Evolutionary conservation across 2,329 filamentous ascomycete genomes (phyloP).

Genomic region (Fusarium sp.): DNA sequence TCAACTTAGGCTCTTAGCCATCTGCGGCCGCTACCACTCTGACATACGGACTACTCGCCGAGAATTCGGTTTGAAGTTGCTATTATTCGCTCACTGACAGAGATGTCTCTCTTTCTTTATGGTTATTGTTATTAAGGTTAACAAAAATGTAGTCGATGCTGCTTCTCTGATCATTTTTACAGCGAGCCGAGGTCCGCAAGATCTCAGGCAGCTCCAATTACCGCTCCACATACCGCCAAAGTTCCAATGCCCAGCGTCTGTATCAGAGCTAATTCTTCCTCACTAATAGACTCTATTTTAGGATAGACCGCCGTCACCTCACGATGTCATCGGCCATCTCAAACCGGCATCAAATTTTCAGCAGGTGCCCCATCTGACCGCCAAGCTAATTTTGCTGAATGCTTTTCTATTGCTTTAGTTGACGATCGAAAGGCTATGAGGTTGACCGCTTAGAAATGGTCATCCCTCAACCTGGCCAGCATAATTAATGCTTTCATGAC

Average conservation of each 20-base stretch:
- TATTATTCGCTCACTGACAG: not conserved
- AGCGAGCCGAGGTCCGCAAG: slow-evolving; percentile 23
- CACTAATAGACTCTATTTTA: slow-evolving; percentile 33
- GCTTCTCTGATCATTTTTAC: not conserved
- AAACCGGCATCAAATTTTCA: slow-evolving; percentile 7
- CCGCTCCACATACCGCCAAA: slow-evolving; percentile 2
- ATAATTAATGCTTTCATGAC: not conserved
- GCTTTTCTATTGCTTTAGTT: not conserved
- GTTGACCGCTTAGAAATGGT: slow-evolving; percentile 3
- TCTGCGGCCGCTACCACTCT: not conserved
- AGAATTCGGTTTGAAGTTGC: not conserved
- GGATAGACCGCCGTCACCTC: slow-evolving; percentile 28
- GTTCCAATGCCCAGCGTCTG: slow-evolving; percentile 7
- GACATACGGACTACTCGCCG: not conserved
- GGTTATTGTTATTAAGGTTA: not conserved
- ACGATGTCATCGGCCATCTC: not conserved
- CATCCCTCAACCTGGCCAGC: not conserved
- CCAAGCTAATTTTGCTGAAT: not conserved
- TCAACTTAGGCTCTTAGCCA: not conserved
- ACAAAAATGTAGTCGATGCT: not conserved
- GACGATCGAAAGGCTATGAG: not conserved
- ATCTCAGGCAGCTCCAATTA: slow-evolving; percentile 3
- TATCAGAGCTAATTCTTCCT: not conserved
- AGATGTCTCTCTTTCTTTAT: not conserved
- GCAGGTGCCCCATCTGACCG: not conserved